A percentile compares a stretch with the other conserved stretches of the same genome.
phyloP scores from a whole-genome alignment of 805 yeast species.

The Yarrowia keelungensis region DNA sequence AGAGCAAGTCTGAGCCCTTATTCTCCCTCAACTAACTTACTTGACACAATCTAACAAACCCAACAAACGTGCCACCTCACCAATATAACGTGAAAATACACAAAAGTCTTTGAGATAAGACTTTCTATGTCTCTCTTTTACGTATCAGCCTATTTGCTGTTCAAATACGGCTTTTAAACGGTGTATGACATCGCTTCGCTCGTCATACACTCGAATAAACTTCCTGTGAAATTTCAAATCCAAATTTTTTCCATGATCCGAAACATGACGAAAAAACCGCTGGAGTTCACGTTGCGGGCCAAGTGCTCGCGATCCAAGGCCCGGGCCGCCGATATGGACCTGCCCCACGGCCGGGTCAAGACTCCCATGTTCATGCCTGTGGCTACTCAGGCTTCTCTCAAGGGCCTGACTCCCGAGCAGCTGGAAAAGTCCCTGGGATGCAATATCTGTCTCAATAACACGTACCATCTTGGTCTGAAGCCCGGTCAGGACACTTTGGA shows the following conservation, averaged over 20 bases:
- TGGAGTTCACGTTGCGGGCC: constrained; percentile 53
- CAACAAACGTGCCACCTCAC: no score
- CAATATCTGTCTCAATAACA: constrained; percentile 55
- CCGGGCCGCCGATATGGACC: constrained; percentile 53
- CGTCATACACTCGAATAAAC: background rate
- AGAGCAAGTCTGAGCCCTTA: no score
- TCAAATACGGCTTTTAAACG: no score
- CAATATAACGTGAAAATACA: no score
- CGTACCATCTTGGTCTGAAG: constrained; percentile 55
- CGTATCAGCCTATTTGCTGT: no score
- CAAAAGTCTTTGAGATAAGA: no score
- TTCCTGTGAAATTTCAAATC: background rate
- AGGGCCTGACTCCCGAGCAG: constrained; percentile 56
- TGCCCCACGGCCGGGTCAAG: constrained; percentile 55
- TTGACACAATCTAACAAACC: no score
- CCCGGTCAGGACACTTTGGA: constrained; percentile 56
- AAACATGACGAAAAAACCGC: constrained; percentile 45
- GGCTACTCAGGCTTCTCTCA: constrained; percentile 57
- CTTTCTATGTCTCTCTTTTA: no score
- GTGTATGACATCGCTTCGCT: no score
- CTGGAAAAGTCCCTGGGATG: constrained; percentile 51
- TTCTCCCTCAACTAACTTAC: no score
- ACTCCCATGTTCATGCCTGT: constrained; percentile 60
- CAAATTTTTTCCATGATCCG: constrained; percentile 22
- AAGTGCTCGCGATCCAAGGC: constrained; percentile 55